These are phyloP conservation scores for Ustilaginoidea virens DNA, from an alignment of 2,329 filamentous ascomycete species.

Conservation along the genomic window DNA sequence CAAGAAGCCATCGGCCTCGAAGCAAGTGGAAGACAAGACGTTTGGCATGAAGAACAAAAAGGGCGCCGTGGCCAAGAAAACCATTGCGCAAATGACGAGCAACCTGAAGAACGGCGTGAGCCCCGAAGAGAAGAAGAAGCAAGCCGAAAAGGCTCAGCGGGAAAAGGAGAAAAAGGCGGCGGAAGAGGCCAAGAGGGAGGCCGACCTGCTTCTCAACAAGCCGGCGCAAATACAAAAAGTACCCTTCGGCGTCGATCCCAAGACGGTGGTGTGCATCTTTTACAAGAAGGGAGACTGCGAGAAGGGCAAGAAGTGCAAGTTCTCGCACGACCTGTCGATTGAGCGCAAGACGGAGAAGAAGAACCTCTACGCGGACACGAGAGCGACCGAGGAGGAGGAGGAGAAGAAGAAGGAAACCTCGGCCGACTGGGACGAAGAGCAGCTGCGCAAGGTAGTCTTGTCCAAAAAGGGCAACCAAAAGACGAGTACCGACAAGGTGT, in stretches of 20 bases:
- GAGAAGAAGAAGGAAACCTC: conserved; percentile 87
- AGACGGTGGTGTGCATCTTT: conserved; percentile 92
- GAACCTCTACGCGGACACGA: conserved; percentile 74
- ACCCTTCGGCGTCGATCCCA: conserved; percentile 92
- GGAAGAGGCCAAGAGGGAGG: conserved; percentile 69
- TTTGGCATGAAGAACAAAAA: conserved; percentile 99
- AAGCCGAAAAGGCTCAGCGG: conserved; percentile 47
- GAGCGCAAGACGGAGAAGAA: conserved; percentile 89
- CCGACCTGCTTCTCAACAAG: conserved; percentile 70
- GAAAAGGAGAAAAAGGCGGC: conserved; percentile 86
- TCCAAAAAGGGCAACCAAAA: conserved; percentile 96
- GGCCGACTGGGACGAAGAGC: conserved; percentile 95
- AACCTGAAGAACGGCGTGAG: conserved; percentile 60
- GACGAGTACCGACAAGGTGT: conserved; percentile 94
- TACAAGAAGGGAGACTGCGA: conserved; percentile 96
- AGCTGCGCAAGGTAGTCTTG: conserved; percentile 75
- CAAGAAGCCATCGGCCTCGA: conserved; percentile 41
- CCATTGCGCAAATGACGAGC: conserved; percentile 70
- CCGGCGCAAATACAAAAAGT: conserved; percentile 95
- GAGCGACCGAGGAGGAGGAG: conserved; percentile 54
- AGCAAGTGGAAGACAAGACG: conserved; percentile 79
- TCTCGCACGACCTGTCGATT: conserved; percentile 77
- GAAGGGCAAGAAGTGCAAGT: conserved; percentile 97
- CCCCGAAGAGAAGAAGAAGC: conserved; percentile 76
- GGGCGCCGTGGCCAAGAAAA: conserved; percentile 75